Evolutionary conservation across 2,329 filamentous ascomycete species (phyloP).

Genomic region (Cercospora sp.): DNA sequence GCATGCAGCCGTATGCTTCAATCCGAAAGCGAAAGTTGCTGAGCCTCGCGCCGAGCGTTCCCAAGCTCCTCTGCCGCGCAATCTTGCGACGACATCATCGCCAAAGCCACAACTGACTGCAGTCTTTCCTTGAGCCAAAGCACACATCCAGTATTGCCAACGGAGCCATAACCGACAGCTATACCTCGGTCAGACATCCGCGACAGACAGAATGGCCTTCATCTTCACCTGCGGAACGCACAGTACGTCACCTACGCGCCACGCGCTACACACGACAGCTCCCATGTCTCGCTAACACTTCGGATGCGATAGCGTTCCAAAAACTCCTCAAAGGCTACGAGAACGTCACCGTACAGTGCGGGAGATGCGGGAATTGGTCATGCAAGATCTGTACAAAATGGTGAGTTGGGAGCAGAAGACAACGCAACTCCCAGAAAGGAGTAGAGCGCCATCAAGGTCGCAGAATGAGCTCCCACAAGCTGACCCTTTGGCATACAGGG

Average conservation of each 20-base stretch:
- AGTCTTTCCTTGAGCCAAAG: conserved; percentile 4
- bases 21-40: conserved; percentile 9
- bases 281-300: conserved; percentile 15
- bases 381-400: conserved; percentile 50
- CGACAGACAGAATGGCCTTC: conserved; percentile 38
- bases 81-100: conserved; percentile 13
- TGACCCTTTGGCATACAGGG: conserved; percentile 31
- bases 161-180: background rate
- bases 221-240: conserved; percentile 54
- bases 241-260: conserved; percentile 38
- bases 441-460: conserved; percentile 19
- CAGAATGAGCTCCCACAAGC: background rate
- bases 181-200: background rate
- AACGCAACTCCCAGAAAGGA: background rate
- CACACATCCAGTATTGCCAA: background rate
- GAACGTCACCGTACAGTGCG: conserved; percentile 52
- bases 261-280: conserved; percentile 3
- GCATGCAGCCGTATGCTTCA: conserved; percentile 5
- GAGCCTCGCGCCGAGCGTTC: conserved; percentile 12
- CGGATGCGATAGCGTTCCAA: conserved; percentile 45
- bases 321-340: conserved; percentile 50
- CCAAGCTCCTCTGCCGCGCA: conserved; percentile 17
- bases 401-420: conserved; percentile 31
- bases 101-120: conserved; percentile 1
- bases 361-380: conserved; percentile 53